Base-by-base conservation (phyloP, 345 rosid genomes). In the Eucalyptus virginea region DNA sequence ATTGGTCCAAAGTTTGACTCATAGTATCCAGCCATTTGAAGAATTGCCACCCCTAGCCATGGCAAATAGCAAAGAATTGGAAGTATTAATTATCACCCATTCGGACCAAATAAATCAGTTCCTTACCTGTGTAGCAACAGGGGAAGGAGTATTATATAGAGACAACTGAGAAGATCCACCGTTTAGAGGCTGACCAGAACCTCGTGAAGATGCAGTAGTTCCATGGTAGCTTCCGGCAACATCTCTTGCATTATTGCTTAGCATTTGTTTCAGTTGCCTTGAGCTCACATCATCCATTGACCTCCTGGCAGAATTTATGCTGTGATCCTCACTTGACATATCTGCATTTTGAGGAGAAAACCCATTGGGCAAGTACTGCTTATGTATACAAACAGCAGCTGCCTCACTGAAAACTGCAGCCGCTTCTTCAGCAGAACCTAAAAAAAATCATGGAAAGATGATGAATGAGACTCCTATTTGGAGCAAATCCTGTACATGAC, bases 371-470 rank as follows among this genome's bases (percentile, higher is more conserved):
- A 93, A 48, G 90, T 94, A 97, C 91, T 95, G 99, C 93, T 96
- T 98, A 92, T 97, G 98, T 93, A 98, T 92, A 90, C 95, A 93
- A 91, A 92, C 93, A 90, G 96, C 95, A 91, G 99, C 99, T 91
- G 95, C 91, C 92, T 96, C 99, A 93, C 97, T 98, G 93, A 97
- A 97, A 96, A 96, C 93, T 80, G 93, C 94, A 92, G 93, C 91
- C 88, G 97, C 96, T 91, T 96, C 99, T 91, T 97, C 99, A 81
- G 98, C 99, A 93, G 97, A 96, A 91, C 98, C 99, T 97, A 90
- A 86, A 89, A 89, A 89, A 34, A 72, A 42, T 10, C 15, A 72
- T 72, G 24, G 26, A 72, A 34, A 72, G 81, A 72, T 72, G 81
- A 72, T 19, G 44, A 72, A 72, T 34, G 45, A 34, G 81, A 34